Percentiles rank a stretch among this genome's conserved stretches.
phyloP scores from a whole-genome alignment of 345 rosid species.

The Aquilaria sinensis region DNA sequence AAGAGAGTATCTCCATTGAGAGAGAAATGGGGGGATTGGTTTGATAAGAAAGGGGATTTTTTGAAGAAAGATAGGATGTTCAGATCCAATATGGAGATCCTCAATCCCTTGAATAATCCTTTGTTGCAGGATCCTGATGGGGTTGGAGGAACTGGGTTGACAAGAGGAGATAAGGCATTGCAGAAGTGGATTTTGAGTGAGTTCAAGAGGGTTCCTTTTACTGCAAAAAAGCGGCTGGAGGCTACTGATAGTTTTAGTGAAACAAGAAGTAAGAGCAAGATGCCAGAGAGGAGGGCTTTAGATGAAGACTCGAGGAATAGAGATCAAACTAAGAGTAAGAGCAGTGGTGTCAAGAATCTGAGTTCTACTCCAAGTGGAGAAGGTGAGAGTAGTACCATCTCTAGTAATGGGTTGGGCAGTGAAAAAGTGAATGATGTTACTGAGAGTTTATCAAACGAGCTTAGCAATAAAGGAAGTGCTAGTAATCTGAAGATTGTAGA shows the following conservation, averaged over 20 bases:
- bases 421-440: neutral
- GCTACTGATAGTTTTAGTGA: constrained; percentile 21
- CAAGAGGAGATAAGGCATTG: constrained; percentile 68
- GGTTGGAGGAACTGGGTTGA: constrained; percentile 71
- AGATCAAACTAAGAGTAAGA: constrained; percentile 3
- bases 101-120: constrained; percentile 81
- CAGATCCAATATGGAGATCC: constrained; percentile 59
- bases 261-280: constrained; percentile 31
- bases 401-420: neutral
- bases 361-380: constrained; percentile 3
- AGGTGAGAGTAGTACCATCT: neutral
- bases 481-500: constrained; percentile 10
- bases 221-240: constrained; percentile 55
- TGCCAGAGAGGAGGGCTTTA: constrained; percentile 48
- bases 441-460: constrained; percentile 3
- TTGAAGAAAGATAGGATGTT: constrained; percentile 86
- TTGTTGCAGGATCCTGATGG: constrained; percentile 95
- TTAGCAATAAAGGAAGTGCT: constrained; percentile 7
- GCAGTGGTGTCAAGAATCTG: neutral
- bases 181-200: constrained; percentile 61
- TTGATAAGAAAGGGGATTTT: constrained; percentile 85
- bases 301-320: constrained; percentile 20
- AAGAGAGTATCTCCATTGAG: constrained; percentile 59
- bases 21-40: constrained; percentile 97
- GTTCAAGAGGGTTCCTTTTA: constrained; percentile 58